A percentile compares a stretch with the other conserved stretches of the same genome.
Conservation (phyloP, 192 early-diverging fungal genomes). For the Helicostylum pulchrum region DNA sequence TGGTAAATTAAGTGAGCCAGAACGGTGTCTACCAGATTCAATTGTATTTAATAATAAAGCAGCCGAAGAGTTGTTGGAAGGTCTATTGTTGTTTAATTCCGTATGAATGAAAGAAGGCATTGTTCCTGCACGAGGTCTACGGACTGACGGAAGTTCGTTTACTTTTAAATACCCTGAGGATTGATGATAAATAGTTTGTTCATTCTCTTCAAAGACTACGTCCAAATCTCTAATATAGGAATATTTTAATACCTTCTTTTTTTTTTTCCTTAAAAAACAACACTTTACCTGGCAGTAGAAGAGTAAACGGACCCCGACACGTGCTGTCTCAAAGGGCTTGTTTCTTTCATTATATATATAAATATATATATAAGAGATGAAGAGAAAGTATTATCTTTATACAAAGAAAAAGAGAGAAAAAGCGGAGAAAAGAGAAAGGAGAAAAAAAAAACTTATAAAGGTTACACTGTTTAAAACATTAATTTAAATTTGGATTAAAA, state of each 20-base stretch:
- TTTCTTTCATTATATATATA: background rate
- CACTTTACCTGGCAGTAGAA: background rate
- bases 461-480: too few species aligned
- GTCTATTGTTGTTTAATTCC: background rate
- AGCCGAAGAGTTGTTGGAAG: slow-evolving; percentile 1
- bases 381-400: too few species aligned
- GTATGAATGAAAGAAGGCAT: slow-evolving; percentile 30
- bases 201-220: too few species aligned
- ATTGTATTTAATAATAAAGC: slow-evolving; percentile 7
- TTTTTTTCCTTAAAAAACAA: background rate
- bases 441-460: too few species aligned
- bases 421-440: too few species aligned
- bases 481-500: too few species aligned
- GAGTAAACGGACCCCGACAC: background rate
- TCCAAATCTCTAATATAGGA: too few species aligned
- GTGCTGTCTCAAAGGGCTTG: background rate
- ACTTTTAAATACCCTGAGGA: background rate
- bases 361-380: too few species aligned
- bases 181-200: background rate
- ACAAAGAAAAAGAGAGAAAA: too few species aligned
- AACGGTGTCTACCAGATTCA: slow-evolving; percentile 20
- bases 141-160: background rate
- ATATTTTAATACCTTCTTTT: too few species aligned
- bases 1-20: slow-evolving; percentile 28
- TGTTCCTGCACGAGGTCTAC: slow-evolving; percentile 33